Evolutionary conservation across 805 yeast genomes (phyloP).

Genomic region (baker's yeast (Saccharomyces cerevisiae)): DNA sequence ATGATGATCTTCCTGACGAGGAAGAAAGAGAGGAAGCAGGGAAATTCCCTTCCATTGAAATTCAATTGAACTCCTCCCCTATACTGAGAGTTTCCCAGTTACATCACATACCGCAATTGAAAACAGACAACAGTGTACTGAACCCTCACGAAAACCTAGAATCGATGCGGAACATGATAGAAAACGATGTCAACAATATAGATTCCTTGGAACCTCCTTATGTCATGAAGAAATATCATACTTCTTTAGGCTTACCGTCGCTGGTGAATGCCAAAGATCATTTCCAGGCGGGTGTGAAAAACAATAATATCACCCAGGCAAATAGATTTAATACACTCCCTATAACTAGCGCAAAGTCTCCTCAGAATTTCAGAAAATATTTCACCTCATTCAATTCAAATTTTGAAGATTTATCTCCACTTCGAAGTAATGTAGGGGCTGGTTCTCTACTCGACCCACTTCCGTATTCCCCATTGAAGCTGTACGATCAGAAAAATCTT

Average conservation of each 20-base stretch:
- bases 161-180: not conserved
- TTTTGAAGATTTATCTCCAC: slow-evolving; percentile 27
- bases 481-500: not conserved
- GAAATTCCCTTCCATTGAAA: not conserved
- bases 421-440: slow-evolving; percentile 2
- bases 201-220: slow-evolving; percentile 10
- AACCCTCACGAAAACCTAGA: not conserved
- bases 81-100: not conserved
- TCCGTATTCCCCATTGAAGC: not conserved
- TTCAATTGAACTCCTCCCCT: not conserved
- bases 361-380: slow-evolving; percentile 22
- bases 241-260: slow-evolving; percentile 6
- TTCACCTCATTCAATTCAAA: slow-evolving; percentile 30
- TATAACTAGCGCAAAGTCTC: slow-evolving; percentile 11
- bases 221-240: slow-evolving; percentile 7
- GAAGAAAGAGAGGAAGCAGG: not conserved
- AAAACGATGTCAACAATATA: slow-evolving; percentile 1
- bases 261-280: not conserved
- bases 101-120: not conserved
- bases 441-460: not conserved
- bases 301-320: not conserved
- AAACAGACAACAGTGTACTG: not conserved
- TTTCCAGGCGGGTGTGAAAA: not conserved
- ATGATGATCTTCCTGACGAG: not conserved
- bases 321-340: slow-evolving; percentile 3